Base-by-base conservation (phyloP, 2,329 filamentous ascomycete species). In the Pestalotiopsis sp. region DNA sequence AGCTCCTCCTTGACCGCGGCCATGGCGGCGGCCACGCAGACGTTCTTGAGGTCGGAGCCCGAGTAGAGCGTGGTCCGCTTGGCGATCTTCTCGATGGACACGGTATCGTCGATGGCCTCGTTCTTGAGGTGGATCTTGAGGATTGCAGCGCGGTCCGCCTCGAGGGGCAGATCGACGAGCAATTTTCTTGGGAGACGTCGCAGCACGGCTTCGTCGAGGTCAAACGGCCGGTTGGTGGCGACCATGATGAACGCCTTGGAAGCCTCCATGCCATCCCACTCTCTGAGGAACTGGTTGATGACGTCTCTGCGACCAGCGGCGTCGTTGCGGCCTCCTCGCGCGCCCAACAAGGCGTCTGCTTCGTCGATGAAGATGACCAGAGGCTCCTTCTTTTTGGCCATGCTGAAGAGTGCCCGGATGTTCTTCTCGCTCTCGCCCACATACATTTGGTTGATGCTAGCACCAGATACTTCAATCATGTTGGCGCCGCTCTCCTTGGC, bases 291-390 rank as follows among this genome's bases (percentile, higher is more conserved):
- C 80, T 99, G 95, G 77, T 98, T 99, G 79, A 98, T 95, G 67
- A 96, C 91, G 78, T 98, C 95, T 64, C 95, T 90, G 74, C 97
- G 93, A 1, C 89, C 91, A 5, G 89, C 89, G 38, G 93, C 87
- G 73, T 89, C 90, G 69, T 87, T 86, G 27, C 87, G 85, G 52
- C 88, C 88, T 71, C 90, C 87, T 67, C 96, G 90, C 17, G 92
- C 91, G 31, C 93, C 93, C 68, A 99, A 92, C 62, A 99, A 91
- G 7, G 95, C 93, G 78, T 99, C 96, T 25, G 95, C 96, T 81
- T 99, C 96, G 76, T 99, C 96, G 71, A 99, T 94, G 82, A 99
- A 98, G 65, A 99, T 93, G 17, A 99, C 91, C 76, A 95, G 95
- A 0, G 96, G 96, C 1, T 92, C 92, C 7, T 98, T 87, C 80